A percentile compares a stretch with the other conserved stretches of the same genome.
Conservation (phyloP, 129 eudicot species). For the Tagetes patula region DNA sequence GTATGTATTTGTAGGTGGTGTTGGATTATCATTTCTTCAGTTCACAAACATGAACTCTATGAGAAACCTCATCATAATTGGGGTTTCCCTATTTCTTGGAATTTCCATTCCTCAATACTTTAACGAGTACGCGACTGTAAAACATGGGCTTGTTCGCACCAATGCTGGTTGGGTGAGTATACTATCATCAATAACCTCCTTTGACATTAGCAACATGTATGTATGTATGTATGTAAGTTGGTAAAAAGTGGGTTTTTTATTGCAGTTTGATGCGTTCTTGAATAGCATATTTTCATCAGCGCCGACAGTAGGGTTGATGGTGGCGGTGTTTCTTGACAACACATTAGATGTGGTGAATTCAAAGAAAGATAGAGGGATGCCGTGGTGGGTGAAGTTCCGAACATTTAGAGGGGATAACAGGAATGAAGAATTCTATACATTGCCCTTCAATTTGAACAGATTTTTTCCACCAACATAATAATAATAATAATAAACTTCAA, state of each 20-base stretch:
- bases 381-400: conserved; percentile 94
- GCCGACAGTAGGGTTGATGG: conserved; percentile 66
- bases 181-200: not conserved
- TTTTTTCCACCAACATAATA: conserved; percentile 79
- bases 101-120: conserved; percentile 92
- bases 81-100: conserved; percentile 94
- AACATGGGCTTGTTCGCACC: conserved; percentile 83
- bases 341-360: conserved; percentile 84
- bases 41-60: conserved; percentile 99
- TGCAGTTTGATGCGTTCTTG: conserved; percentile 84
- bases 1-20: conserved; percentile 60
- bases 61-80: conserved; percentile 93
- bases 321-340: conserved; percentile 85
- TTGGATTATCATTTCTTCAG: conserved; percentile 94
- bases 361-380: conserved; percentile 89
- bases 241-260: not conserved
- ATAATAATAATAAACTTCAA: not conserved
- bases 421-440: conserved; percentile 81
- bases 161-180: conserved; percentile 94
- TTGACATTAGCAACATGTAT: not conserved
- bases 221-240: not conserved
- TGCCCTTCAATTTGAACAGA: conserved; percentile 81
- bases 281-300: conserved; percentile 73
- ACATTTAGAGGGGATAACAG: conserved; percentile 84
- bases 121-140: conserved; percentile 49